Base-by-base conservation (phyloP, 2,329 filamentous ascomycete species). In the Aspergillus neoniger region DNA sequence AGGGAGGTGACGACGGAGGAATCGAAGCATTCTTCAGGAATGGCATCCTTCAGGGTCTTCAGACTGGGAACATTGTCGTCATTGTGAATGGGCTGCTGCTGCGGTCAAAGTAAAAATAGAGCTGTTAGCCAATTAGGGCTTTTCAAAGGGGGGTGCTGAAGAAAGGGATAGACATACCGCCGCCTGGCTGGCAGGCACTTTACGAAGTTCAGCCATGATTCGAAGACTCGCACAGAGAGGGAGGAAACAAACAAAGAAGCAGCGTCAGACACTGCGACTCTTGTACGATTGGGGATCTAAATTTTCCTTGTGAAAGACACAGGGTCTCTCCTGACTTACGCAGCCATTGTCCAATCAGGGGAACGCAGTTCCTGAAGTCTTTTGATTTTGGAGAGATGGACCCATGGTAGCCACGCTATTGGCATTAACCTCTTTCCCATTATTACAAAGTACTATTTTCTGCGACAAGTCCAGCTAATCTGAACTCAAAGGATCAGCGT, bases 21-120 rank as follows among this genome's bases (percentile, higher is more conserved):
- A 70, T 85, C 72, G 75, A 88, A 87, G 80, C 86, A 88, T 70
- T 88, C 81, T 15, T 81, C 75, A 25, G 86, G 86, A 64, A 88
- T 88, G 55, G 85, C 82, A 67, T 81, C 67, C 47, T 66, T 69
- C 62, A 74, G 65, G 15, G 65, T 52, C 30, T 64, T 60, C 30
- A 68, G 57, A 30, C 48, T 67, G 32, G 66, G 60, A 30, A 64
- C 58, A 9, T 54, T 41, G 17, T 55, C 30, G 32, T 63, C 56
- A 49, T 60, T 15, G n/a, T 25, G 30, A 39, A 39, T 54, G 36
- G 38, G 32, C 32, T 39, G 51, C 32, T 43, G 32, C 32, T 36
- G 32, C 32, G 15, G 12, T 32, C 30, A 32, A 14, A 30, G 28
- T 30, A 9, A 12, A 36, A 36, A 15, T 2, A 30, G 30, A 39